Base-by-base conservation (phyloP, 2,329 filamentous ascomycete genomes). In the Dothistroma pini region DNA sequence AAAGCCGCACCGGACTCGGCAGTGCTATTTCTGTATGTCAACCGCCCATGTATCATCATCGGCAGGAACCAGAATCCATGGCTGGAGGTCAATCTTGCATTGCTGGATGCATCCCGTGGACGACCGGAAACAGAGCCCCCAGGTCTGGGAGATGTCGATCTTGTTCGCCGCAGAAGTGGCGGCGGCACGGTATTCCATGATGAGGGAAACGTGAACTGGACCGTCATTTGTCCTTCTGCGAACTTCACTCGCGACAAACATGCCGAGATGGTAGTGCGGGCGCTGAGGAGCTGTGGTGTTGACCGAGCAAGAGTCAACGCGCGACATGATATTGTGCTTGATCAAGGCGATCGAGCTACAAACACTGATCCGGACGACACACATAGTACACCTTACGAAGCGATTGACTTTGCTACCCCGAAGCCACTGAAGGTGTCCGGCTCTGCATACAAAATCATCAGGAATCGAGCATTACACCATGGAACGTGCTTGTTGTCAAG, bases 1-100 rank as follows among this genome's bases (percentile, higher is more conserved):
- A 86, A 86, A 58, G 88, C 89, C 0, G 84, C 87, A 1, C 80
- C 86, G 7, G 84, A 89, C 62, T 91, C 91, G 12, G 88, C 84
- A 14, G 77, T 97, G 55, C 84, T 97, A 1, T 89, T 97, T 59
- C 84, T 97, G 55, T 99, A 97, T 78, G 84, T 86, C 70, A 97
- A 99, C 77, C 78, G 85, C 41, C 92, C 93, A 0, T 92, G 90
- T 74, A 84, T 99, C 62, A 88, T 99, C 72, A 88, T 99, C 68
- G 95, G 95, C 49, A 87, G 95, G 62, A 99, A 99, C 75, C 95
- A 99, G 79, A 99, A 99, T 75, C 95, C 95, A 57, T 99, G 93
- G 95, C 82, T 91, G 9, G 95, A 99, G 78, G 87, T 91, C 63
- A 90, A 96, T 73, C 82, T 97, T 9, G 78, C 78, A 44, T 80